phyloP scores from a whole-genome alignment of 2,329 filamentous ascomycete genomes.

The Dryadomyces sulphureus region DNA sequence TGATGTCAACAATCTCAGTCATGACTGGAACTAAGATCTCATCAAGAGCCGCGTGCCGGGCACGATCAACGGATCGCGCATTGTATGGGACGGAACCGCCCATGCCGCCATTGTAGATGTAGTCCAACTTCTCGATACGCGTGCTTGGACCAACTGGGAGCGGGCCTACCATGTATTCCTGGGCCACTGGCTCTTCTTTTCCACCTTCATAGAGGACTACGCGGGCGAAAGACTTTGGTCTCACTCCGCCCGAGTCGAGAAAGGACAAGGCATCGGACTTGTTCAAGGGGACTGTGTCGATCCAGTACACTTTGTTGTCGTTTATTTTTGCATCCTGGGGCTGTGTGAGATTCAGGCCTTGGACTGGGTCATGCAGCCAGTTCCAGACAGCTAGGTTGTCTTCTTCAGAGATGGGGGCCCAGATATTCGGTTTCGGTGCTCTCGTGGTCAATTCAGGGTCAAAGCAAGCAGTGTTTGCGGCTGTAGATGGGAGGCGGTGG shows the following conservation, averaged over 20 bases:
- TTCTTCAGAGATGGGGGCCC: slow-evolving; percentile 23
- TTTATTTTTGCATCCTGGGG: slow-evolving; percentile 21
- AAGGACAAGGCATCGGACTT: slow-evolving; percentile 30
- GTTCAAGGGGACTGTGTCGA: slow-evolving; percentile 32
- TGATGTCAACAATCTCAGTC: slow-evolving; percentile 23
- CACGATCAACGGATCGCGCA: slow-evolving; percentile 18
- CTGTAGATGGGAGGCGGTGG: neutral
- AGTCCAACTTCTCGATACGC: slow-evolving; percentile 23
- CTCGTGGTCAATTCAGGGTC: neutral
- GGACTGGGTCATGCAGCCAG: slow-evolving; percentile 23
- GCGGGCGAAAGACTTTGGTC: slow-evolving; percentile 27
- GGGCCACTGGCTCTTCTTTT: slow-evolving; percentile 24
- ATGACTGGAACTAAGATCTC: slow-evolving; percentile 21
- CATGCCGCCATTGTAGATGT: slow-evolving; percentile 27
- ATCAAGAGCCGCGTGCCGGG: slow-evolving; percentile 18
- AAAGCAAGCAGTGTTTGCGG: neutral
- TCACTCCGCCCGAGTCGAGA: slow-evolving; percentile 20
- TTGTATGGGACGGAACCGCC: slow-evolving; percentile 22
- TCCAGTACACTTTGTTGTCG: slow-evolving; percentile 30
- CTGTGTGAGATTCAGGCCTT: slow-evolving; percentile 29
- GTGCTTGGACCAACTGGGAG: slow-evolving; percentile 26
- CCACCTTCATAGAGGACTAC: slow-evolving; percentile 30
- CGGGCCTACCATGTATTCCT: slow-evolving; percentile 34
- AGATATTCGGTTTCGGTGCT: slow-evolving; percentile 25
- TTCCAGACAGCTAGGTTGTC: slow-evolving; percentile 29